These are phyloP conservation scores for Neonothopanus nambi DNA, from an alignment of 1,284 basidiomycete genomes.

Conservation along the genomic window DNA sequence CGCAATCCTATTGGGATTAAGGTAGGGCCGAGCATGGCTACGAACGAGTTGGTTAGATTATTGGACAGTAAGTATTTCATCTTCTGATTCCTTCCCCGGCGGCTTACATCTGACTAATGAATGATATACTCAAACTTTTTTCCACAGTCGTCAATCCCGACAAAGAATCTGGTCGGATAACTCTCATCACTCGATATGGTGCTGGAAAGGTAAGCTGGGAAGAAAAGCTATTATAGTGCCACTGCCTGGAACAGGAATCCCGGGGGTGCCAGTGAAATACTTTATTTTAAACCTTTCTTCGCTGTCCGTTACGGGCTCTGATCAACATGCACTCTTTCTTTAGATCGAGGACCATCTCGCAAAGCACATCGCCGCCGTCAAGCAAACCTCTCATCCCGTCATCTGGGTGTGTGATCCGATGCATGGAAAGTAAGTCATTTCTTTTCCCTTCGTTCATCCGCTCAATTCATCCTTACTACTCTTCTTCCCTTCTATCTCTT, in stretches of 20 bases:
- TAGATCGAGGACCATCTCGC: constrained; percentile 80
- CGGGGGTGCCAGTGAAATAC: too few relatives aligned
- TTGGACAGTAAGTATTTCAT: constrained; percentile 66
- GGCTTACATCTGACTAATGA: not conserved
- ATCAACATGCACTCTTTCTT: constrained; percentile 1
- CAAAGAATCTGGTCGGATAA: constrained; percentile 81
- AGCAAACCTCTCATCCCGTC: constrained; percentile 80
- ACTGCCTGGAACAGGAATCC: too few relatives aligned
- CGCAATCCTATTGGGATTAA: constrained; percentile 97
- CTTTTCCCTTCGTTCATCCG: constrained; percentile 1
- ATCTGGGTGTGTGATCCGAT: constrained; percentile 97
- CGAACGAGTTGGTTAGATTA: constrained; percentile 79
- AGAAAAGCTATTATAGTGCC: too few relatives aligned
- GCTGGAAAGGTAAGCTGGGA: constrained; percentile 72
- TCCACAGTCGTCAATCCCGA: constrained; percentile 82
- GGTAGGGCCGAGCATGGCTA: constrained; percentile 86
- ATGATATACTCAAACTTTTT: not conserved
- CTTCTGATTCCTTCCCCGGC: not conserved
- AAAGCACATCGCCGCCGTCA: constrained; percentile 83
- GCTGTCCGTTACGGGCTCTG: not conserved
- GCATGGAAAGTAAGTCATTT: constrained; percentile 82
- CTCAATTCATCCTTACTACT: not conserved
- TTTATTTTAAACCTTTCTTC: not conserved
- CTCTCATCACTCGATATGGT: constrained; percentile 93
- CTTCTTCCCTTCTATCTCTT: not conserved